Percentiles rank a stretch among this genome's conserved stretches.
Conservation (phyloP, 805 yeast species). For the Ogataea pilisensis region DNA sequence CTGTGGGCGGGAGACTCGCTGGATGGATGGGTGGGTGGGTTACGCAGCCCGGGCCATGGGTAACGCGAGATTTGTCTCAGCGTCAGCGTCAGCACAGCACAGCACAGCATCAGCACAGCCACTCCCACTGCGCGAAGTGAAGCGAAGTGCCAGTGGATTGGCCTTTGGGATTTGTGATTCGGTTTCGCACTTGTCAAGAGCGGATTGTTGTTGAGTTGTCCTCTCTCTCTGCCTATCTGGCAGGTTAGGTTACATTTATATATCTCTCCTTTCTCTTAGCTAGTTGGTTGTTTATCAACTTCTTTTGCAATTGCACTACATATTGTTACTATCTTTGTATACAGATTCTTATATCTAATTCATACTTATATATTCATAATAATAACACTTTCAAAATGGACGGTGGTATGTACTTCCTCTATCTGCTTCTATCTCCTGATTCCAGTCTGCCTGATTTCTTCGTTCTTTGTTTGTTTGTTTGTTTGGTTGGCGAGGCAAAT, state of each 20-base stretch:
- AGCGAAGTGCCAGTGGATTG: not conserved
- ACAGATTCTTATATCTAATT: constrained; percentile 1
- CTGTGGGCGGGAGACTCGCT: no score
- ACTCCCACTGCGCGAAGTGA: not conserved
- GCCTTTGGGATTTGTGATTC: no score
- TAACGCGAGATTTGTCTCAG: no score
- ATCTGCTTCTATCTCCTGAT: not conserved
- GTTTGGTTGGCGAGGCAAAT: not conserved
- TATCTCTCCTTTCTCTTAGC: constrained; percentile 4
- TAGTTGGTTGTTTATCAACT: constrained; percentile 8
- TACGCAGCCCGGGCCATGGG: no score
- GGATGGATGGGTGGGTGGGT: no score
- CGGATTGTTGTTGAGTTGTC: constrained; percentile 20
- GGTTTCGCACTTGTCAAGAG: not conserved
- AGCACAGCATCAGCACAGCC: not conserved
- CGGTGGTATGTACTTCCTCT: constrained; percentile 46
- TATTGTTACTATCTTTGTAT: no score
- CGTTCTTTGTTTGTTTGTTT: no score
- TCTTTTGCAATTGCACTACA: constrained; percentile 3
- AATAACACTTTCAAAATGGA: constrained; percentile 41
- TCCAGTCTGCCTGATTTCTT: no score
- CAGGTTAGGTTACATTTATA: constrained; percentile 1
- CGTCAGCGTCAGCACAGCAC: not conserved
- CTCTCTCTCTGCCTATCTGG: constrained; percentile 8
- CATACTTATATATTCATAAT: constrained; percentile 8